Base-by-base conservation (phyloP, 2,329 filamentous ascomycete genomes). In the Neopestalotiopsis sp. region DNA sequence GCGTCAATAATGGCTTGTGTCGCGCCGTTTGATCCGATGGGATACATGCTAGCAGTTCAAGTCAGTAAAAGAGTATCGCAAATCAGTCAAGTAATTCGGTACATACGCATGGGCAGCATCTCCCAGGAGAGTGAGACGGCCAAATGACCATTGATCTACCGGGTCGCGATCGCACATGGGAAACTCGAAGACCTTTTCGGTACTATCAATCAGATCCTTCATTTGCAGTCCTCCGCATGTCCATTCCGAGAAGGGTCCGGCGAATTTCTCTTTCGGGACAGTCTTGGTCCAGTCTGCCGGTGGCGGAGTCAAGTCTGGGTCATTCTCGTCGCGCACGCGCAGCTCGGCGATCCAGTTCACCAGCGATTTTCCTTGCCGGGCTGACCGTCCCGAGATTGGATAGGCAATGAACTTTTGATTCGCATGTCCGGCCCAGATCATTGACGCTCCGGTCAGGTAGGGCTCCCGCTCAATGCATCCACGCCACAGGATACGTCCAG, bases 321-420 rank as follows among this genome's bases (percentile, higher is more conserved):
- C 81, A 65, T 79, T 75, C 71, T 82, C 81, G 42, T 76, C 77
- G 45, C 82, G 75, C 2, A 84, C 79, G 10, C 83, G 77, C 28
- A 84, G 71, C 71, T 84, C 82, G 3, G 82, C 82, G 60, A 84
- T 84, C 82, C 83, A 84, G 67, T 84, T 84, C 7, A 84, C 81
- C 4, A 84, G 71, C 6, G 78, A 80, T 59, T 79, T 80, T 45
- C 79, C 79, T 4, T 75, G 75, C 20, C 75, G 73, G 40, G 75
- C 75, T 3, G 80, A 77, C 17, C 80, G 77, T 24, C 78, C 75
- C 12, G 79, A 79, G 56, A 84, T 83, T 1, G 81, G 83, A 67
- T 84, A 84, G 4, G 82, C 82, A 70, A 84, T 84, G 75, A 84
- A 84, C 59, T 84, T 84, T 68, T 84, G 82, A 68, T 84, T 80